Evolutionary conservation across 768 basidiomycete species (phyloP), one percentile per base, ranked within the genome.

Genomic region (Calvatia gigantea): DNA sequence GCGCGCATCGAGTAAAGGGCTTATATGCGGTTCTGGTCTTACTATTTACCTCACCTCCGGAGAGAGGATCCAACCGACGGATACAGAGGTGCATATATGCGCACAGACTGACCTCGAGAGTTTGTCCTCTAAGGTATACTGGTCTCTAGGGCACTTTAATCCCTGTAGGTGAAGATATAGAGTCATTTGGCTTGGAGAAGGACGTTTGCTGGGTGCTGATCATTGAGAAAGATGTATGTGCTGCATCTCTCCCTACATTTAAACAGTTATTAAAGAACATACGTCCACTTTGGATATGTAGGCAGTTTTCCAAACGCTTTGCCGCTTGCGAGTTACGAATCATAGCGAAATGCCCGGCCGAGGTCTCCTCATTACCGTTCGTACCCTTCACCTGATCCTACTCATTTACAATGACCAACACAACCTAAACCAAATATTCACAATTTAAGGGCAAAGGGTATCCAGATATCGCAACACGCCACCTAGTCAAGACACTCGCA

Each of bases 271-370:
- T n/a, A n/a, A n/a, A n/a, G n/a, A n/a, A n/a, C n/a, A n/a, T n/a
- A n/a, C n/a, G n/a, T n/a, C n/a, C n/a, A n/a, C n/a, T n/a, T n/a
- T 37, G 12, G 35, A 37, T 37, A 23, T 17, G 19, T 21, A 98
- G 96, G 96, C 97, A 0, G 83, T 97, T n/a, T 98, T 98, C 67
- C 90, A 94, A 64, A 89, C 91, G 0, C 77, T 98, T 1, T 88
- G 86, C 63, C 75, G 77, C 38, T 59, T 84, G 14, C 70, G 69
- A 19, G 71, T 94, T 50, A 73, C 83, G 4, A 70, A 73, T 19
- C 71, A 82, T 59, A 65, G 73, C 0, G 67, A 65, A 3, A 67
- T 86, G 39, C 78, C 83, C 1, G 87, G 89, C 0, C 69, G 73
- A 33, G 94, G 93, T 1, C 66, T 94, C 17, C 74, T 94, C 39